Evolutionary conservation across 2,329 filamentous ascomycete species (phyloP).

Genomic region (Trichoderma gracile): DNA sequence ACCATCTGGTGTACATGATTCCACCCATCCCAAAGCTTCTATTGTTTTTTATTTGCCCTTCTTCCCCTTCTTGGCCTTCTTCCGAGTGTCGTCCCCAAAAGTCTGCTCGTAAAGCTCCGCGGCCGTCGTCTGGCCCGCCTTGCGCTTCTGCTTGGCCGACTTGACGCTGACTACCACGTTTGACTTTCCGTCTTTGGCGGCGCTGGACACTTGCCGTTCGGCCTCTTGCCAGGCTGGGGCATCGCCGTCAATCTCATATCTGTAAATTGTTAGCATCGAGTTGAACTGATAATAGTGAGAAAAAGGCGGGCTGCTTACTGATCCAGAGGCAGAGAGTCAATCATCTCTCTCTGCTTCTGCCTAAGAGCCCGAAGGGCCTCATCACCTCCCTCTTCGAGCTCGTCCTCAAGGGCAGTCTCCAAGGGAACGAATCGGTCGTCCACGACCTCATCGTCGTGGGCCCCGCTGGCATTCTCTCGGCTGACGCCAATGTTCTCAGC

Average conservation of each 20-base stretch:
- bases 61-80: slow-evolving; percentile 53
- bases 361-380: slow-evolving; percentile 70
- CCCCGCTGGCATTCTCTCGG: slow-evolving; percentile 59
- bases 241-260: slow-evolving; percentile 66
- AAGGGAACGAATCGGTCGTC: slow-evolving; percentile 70
- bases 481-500: slow-evolving; percentile 59
- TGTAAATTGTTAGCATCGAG: slow-evolving; percentile 33
- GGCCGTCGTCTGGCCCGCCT: slow-evolving; percentile 59
- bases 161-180: slow-evolving; percentile 78
- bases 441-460: slow-evolving; percentile 68
- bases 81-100: slow-evolving; percentile 59
- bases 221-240: slow-evolving; percentile 65
- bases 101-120: slow-evolving; percentile 65
- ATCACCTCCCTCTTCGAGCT: slow-evolving; percentile 80
- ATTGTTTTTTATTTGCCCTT: slow-evolving; percentile 21
- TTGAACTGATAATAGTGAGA: not conserved
- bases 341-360: slow-evolving; percentile 81
- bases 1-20: slow-evolving; percentile 11
- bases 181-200: slow-evolving; percentile 55
- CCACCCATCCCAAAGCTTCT: not conserved
- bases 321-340: slow-evolving; percentile 86
- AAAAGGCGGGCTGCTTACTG: slow-evolving; percentile 44
- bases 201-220: slow-evolving; percentile 71
- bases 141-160: slow-evolving; percentile 73
- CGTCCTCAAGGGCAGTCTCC: slow-evolving; percentile 71